Percentiles rank a stretch among this genome's conserved stretches.
phyloP scores from a whole-genome alignment of 176 grass and related monocot genomes.

The Phyllostachys edulis region DNA sequence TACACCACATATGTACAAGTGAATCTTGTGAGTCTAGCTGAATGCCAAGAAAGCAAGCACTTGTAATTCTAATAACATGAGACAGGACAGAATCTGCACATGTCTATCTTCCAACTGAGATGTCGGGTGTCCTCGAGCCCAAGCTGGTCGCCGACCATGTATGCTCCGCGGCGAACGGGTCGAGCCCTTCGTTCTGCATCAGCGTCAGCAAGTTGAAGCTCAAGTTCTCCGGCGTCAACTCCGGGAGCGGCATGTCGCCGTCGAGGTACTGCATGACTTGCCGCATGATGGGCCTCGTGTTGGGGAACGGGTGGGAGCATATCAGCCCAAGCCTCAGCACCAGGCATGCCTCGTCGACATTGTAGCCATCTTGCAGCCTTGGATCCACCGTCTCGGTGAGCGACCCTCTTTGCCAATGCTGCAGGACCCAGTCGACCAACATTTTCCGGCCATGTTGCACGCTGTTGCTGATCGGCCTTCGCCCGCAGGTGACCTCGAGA shows the following conservation, averaged over 20 bases:
- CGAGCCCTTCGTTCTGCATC: neutral
- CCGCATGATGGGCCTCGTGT: slow-evolving; percentile 30
- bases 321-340: slow-evolving; percentile 13
- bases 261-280: slow-evolving; percentile 43
- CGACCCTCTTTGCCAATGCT: neutral
- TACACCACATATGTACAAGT: neutral
- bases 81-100: neutral
- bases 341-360: neutral
- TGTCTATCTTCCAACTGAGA: slow-evolving; percentile 11
- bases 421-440: slow-evolving; percentile 37
- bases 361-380: neutral
- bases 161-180: neutral
- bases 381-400: slow-evolving; percentile 12
- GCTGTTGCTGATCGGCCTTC: slow-evolving; percentile 30
- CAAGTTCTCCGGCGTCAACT: neutral
- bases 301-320: slow-evolving; percentile 32
- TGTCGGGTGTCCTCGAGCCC: neutral
- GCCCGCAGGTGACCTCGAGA: slow-evolving; percentile 53
- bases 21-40: neutral
- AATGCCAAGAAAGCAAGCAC: neutral
- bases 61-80: neutral
- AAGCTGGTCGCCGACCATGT: slow-evolving; percentile 5
- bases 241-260: slow-evolving; percentile 20
- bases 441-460: neutral
- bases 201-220: neutral